These are phyloP conservation scores for Cadophora malorum DNA, from an alignment of 2,329 filamentous ascomycete genomes.

Conservation along the genomic window DNA sequence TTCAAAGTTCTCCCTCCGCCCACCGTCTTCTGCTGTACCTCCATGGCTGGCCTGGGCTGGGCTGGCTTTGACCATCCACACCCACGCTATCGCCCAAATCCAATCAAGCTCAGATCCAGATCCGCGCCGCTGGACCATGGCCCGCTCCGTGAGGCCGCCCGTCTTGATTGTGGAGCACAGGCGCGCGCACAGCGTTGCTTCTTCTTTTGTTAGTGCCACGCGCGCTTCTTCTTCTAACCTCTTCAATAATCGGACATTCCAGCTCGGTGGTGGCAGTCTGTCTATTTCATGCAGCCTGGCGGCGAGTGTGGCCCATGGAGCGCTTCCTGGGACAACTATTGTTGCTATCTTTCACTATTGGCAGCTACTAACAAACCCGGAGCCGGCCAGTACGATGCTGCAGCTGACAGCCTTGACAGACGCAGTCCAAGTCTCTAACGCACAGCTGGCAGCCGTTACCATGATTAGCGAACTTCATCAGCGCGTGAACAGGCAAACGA, in stretches of 20 bases:
- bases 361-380: not conserved
- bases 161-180: slow-evolving; percentile 16
- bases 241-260: slow-evolving; percentile 2
- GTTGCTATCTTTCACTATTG: not conserved
- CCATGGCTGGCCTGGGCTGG: not conserved
- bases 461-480: not conserved
- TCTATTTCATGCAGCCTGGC: not conserved
- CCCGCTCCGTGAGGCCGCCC: slow-evolving; percentile 12
- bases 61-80: slow-evolving; percentile 6
- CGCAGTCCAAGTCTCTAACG: not conserved
- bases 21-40: not conserved
- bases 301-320: slow-evolving; percentile 12
- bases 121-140: slow-evolving; percentile 16
- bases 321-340: not conserved
- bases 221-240: slow-evolving; percentile 20
- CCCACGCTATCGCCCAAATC: slow-evolving; percentile 1
- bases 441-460: slow-evolving; percentile 1
- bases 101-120: slow-evolving; percentile 11
- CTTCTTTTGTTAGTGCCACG: slow-evolving; percentile 12
- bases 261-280: not conserved
- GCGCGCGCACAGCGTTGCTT: not conserved
- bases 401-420: slow-evolving; percentile 5
- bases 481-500: not conserved
- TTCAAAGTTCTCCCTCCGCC: not conserved
- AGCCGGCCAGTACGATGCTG: slow-evolving; percentile 3